These are phyloP conservation scores for Apostasia shenzhenica DNA, from an alignment of 106 monocot genomes.

Conservation along the genomic window DNA sequence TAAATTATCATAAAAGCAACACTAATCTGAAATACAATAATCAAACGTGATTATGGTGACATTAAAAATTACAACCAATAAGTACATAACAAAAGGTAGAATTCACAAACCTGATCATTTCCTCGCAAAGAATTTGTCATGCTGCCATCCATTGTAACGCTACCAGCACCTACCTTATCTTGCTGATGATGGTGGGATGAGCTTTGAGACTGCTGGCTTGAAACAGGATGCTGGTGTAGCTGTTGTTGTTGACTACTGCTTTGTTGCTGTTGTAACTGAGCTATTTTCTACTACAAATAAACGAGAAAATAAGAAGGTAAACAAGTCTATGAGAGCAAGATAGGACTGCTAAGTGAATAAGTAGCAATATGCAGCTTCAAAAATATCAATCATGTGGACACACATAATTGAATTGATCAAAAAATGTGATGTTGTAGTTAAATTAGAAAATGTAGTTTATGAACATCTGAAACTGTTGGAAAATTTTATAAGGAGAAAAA, in stretches of 20 bases:
- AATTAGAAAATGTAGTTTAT: too few species aligned
- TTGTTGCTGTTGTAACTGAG: slow-evolving; percentile 63
- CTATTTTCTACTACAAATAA: slow-evolving; percentile 64
- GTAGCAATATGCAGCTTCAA: background rate
- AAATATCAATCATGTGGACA: background rate
- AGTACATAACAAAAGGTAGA: too few species aligned
- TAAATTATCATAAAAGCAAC: too few species aligned
- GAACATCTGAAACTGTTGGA: too few species aligned
- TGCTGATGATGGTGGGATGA: slow-evolving; percentile 56
- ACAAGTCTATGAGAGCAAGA: background rate
- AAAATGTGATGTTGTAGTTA: too few species aligned
- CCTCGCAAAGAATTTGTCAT: slow-evolving; percentile 57
- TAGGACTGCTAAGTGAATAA: background rate
- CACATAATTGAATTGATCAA: too few species aligned
- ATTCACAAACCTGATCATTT: slow-evolving; percentile 61
- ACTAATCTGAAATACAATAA: too few species aligned
- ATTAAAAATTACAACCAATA: too few species aligned
- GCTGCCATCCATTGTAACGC: slow-evolving; percentile 44
- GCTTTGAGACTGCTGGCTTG: slow-evolving; percentile 58
- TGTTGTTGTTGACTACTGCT: slow-evolving; percentile 43
- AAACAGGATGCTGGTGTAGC: slow-evolving; percentile 42
- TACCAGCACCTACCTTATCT: slow-evolving; percentile 55
- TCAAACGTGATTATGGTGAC: too few species aligned
- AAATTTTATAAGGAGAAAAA: too few species aligned
- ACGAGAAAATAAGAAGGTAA: slow-evolving; percentile 8